Conservation (phyloP, 805 yeast species). For the Yarrowia hollandica region DNA sequence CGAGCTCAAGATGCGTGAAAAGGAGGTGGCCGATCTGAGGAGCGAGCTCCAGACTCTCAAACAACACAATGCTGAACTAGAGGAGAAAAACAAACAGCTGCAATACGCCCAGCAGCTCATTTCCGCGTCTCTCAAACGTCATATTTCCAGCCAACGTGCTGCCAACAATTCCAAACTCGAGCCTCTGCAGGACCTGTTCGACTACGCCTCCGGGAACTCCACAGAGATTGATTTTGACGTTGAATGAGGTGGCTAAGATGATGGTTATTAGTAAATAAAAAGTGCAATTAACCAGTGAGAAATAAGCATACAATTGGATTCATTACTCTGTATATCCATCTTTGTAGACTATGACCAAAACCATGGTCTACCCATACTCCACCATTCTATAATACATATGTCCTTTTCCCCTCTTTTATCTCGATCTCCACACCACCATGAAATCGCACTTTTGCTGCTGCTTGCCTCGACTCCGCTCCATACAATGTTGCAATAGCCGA, state of each 20-base stretch:
- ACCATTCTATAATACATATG: slow-evolving; percentile 12
- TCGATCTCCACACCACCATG: slow-evolving; percentile 32
- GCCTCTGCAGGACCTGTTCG: slow-evolving; percentile 11
- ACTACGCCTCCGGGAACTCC: neutral
- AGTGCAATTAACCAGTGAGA: no score
- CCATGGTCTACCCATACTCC: no score
- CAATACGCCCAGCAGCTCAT: neutral
- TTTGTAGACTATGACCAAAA: no score
- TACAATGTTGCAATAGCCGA: slow-evolving; percentile 34
- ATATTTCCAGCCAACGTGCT: slow-evolving; percentile 7
- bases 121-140: neutral
- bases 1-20: slow-evolving; percentile 2
- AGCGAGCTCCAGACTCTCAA: neutral
- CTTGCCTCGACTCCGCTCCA: slow-evolving; percentile 34
- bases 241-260: neutral
- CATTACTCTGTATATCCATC: no score
- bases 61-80: neutral
- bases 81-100: neutral
- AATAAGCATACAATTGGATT: no score
- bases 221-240: neutral
- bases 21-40: neutral
- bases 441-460: slow-evolving; percentile 33
- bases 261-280: no score
- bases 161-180: neutral
- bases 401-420: neutral